phyloP scores from a whole-genome alignment of 2,329 filamentous ascomycete genomes.

The Aaosphaeria pasadenensis region DNA sequence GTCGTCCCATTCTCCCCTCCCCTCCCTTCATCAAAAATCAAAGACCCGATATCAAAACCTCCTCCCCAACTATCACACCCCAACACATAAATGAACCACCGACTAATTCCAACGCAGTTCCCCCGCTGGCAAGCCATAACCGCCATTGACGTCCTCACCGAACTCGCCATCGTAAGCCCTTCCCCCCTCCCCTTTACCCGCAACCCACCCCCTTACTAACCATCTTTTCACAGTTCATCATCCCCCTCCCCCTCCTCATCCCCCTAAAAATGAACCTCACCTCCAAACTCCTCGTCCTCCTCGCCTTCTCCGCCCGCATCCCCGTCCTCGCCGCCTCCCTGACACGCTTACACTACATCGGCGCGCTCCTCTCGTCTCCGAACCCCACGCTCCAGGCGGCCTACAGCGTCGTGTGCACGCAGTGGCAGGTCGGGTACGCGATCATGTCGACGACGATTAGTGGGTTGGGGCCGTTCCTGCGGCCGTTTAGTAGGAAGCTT shows the following conservation, averaged over 20 bases:
- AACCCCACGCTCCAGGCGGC: slow-evolving; percentile 15
- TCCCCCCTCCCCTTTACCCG: slow-evolving; percentile 14
- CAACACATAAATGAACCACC: too few species aligned
- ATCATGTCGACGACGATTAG: slow-evolving; percentile 31
- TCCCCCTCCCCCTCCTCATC: slow-evolving; percentile 17
- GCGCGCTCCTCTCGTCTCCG: slow-evolving; percentile 1
- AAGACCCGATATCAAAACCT: too few species aligned
- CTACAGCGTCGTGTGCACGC: slow-evolving; percentile 26
- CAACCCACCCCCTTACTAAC: slow-evolving; percentile 8
- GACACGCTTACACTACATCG: slow-evolving; percentile 10
- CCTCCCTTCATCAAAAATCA: too few species aligned
- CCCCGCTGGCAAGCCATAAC: slow-evolving; percentile 16
- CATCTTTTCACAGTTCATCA: slow-evolving; percentile 9
- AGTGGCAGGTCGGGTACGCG: slow-evolving; percentile 36
- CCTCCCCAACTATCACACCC: too few species aligned
- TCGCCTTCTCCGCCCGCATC: slow-evolving; percentile 22
- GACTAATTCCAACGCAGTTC: neutral
- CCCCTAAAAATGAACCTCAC: slow-evolving; percentile 22
- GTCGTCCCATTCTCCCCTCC: slow-evolving; percentile 2
- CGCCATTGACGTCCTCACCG: slow-evolving; percentile 17
- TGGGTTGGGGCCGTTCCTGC: slow-evolving; percentile 22
- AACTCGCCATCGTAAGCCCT: slow-evolving; percentile 11
- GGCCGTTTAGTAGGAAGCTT: too few species aligned
- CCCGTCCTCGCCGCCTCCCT: slow-evolving; percentile 3
- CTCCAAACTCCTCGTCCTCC: slow-evolving; percentile 23